A percentile compares a stretch with the other conserved stretches of the same genome.
Conservation (phyloP, 1,284 basidiomycete species). For the Neonothopanus nambi region DNA sequence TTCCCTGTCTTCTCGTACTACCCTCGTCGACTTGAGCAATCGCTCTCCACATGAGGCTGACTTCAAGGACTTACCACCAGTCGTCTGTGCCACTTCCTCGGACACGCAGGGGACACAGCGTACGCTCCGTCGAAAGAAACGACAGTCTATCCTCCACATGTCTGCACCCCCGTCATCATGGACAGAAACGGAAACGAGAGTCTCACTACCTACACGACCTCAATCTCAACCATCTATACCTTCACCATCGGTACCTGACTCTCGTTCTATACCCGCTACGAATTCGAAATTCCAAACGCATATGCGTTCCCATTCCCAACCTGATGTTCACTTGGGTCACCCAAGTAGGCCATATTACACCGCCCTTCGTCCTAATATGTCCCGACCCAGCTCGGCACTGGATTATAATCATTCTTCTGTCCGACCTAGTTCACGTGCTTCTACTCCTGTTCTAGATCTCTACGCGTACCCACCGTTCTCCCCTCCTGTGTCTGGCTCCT, state of each 20-base stretch:
- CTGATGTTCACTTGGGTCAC: constrained; percentile 45
- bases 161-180: constrained; percentile 41
- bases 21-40: too few relatives aligned
- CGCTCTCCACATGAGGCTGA: too few relatives aligned
- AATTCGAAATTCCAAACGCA: too few relatives aligned
- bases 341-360: constrained; percentile 61
- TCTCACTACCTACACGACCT: constrained; percentile 22
- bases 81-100: too few relatives aligned
- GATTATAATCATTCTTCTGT: constrained; percentile 22
- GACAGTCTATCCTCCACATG: constrained; percentile 34
- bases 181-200: constrained; percentile 24
- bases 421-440: constrained; percentile 12
- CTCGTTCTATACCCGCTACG: neutral
- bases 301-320: neutral
- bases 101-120: too few relatives aligned
- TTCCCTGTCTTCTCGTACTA: too few relatives aligned
- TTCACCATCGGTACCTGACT: neutral
- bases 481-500: neutral
- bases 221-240: constrained; percentile 5
- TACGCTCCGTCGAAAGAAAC: constrained; percentile 41
- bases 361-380: constrained; percentile 61
- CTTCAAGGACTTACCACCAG: too few relatives aligned
- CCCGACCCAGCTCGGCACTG: constrained; percentile 34
- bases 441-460: constrained; percentile 1
- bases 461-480: constrained; percentile 8